Evolutionary conservation across 495 filamentous ascomycete species (phyloP).

Genomic region (Neurospora sp.): DNA sequence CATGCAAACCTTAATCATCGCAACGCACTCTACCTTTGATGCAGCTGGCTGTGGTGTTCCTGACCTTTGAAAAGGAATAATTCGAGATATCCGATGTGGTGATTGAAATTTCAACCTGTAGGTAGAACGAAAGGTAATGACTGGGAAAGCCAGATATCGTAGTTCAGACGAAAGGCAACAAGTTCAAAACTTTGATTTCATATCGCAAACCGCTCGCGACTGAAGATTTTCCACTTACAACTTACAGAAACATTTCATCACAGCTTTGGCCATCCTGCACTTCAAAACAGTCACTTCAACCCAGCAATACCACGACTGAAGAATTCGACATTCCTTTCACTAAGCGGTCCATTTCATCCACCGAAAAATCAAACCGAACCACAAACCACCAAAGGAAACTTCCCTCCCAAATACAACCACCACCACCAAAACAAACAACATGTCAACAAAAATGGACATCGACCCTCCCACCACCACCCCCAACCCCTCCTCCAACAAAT

Average conservation of each 20-base stretch:
- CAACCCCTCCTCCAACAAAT: neutral
- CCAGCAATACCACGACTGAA: neutral
- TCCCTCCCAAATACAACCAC: neutral
- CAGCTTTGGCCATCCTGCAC: neutral
- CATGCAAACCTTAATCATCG: neutral
- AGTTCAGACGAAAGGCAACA: neutral
- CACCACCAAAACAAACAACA: neutral
- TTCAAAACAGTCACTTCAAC: neutral
- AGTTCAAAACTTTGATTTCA: neutral
- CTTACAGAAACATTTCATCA: neutral
- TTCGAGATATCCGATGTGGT: neutral
- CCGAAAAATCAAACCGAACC: neutral
- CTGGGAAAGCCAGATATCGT: neutral
- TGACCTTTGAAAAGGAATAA: neutral
- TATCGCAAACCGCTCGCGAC: neutral
- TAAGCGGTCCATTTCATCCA: neutral
- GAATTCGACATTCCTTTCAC: neutral
- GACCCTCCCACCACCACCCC: constrained; percentile 2
- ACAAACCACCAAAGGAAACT: no score
- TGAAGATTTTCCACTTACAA: neutral
- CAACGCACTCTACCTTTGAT: neutral
- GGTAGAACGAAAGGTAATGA: neutral
- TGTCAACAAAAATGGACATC: constrained; percentile 8
- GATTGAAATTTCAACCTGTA: neutral
- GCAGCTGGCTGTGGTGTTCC: neutral